phyloP scores from a whole-genome alignment of 345 rosid species.

The Triadica sebifera region DNA sequence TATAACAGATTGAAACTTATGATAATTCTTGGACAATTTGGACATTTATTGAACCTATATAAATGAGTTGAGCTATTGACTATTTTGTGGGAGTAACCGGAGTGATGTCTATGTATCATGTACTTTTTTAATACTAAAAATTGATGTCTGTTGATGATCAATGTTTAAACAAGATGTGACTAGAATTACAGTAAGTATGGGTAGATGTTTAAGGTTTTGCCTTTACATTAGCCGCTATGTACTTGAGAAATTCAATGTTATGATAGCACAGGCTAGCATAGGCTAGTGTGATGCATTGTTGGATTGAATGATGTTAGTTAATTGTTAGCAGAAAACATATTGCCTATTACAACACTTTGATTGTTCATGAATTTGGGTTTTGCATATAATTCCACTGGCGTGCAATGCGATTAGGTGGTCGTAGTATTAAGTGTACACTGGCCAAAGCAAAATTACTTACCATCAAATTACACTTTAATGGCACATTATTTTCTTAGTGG shows the following conservation, averaged over 20 bases:
- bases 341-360: background rate
- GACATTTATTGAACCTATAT: background rate
- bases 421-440: background rate
- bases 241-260: background rate
- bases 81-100: background rate
- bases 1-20: background rate
- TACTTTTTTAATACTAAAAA: background rate
- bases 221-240: background rate
- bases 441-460: background rate
- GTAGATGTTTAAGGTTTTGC: too few relatives aligned
- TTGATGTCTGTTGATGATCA: background rate
- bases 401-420: background rate
- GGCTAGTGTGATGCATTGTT: background rate
- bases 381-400: background rate
- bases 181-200: background rate
- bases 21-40: background rate
- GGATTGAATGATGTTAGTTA: background rate
- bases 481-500: background rate
- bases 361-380: background rate
- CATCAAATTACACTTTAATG: background rate
- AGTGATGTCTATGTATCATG: background rate
- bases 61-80: background rate
- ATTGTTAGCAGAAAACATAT: background rate
- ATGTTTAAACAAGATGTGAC: background rate
- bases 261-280: background rate